A percentile compares a stretch with the other conserved stretches of the same genome.
Conservation (phyloP, 1,139 yeast genomes). For the Pichiaceae sp. region DNA sequence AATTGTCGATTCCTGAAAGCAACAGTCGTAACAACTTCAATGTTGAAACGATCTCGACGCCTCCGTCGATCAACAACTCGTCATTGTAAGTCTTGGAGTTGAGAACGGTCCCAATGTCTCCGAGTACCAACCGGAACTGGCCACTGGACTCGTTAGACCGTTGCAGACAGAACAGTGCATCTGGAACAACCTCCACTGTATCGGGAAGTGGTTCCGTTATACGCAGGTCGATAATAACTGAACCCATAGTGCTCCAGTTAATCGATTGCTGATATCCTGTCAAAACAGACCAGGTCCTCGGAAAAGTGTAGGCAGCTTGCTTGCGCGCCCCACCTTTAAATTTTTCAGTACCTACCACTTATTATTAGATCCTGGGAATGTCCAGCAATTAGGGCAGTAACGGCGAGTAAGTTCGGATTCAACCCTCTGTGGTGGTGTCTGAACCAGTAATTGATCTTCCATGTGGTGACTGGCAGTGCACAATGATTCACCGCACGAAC, state of each 20-base stretch:
- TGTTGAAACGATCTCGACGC: conserved; percentile 1
- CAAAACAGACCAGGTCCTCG: no score
- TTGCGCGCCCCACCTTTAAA: no score
- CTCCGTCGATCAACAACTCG: neutral
- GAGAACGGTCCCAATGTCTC: neutral
- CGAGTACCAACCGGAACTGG: neutral
- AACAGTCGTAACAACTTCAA: conserved; percentile 4
- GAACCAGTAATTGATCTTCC: no score
- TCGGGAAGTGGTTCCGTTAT: neutral
- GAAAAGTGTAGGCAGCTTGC: no score
- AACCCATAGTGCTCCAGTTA: neutral
- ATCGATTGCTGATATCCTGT: no score
- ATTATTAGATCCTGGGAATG: no score
- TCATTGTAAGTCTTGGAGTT: conserved; percentile 1
- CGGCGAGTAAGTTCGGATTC: no score
- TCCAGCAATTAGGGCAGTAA: no score
- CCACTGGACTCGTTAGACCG: neutral
- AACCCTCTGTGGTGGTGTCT: no score
- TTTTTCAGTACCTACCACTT: no score
- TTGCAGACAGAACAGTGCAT: neutral
- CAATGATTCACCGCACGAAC: no score
- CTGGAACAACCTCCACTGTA: neutral
- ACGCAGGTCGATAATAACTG: neutral
- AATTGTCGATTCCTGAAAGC: conserved; percentile 1
- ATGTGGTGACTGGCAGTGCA: no score